Evolutionary conservation across 768 basidiomycete genomes (phyloP), one percentile per base, ranked within the genome.

Genomic region (Imleria badia): DNA sequence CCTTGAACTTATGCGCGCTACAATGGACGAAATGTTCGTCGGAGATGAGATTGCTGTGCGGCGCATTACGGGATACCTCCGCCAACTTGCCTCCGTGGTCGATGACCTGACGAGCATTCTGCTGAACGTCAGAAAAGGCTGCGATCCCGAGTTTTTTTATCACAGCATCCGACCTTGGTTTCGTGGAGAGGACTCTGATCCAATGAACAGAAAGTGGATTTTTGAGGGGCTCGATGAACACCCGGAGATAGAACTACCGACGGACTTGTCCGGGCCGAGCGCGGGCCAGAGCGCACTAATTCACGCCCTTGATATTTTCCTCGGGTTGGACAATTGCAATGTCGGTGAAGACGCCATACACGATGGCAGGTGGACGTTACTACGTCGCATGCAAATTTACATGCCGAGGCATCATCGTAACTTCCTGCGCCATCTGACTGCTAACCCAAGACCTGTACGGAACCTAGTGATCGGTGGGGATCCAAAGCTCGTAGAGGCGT

Each of bases 21-120:
- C 84, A 1, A 86, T 95, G 80, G 92, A 96, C 74, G 94, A 96
- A 69, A 78, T 86, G 29, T 95, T 94, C 77, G 82, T 95, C 38
- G 81, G 81, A 23, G 86, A 90, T 63, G 77, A 78, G 50, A 80
- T 83, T 8, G 85, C 86, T 42, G 69, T 83, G 45, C 78, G 77
- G 13, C 84, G 90, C 12, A 82, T 83, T 46, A 81, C 84, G 8
- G 64, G 70, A 11, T 93, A 88, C 70, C 81, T 98, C 33, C 66
- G 66, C 40, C 72, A 75, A n/a, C 78, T 97, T 46, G 79, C 83
- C 0, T 59, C 44, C 5, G 81, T 91, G 60, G 86, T 95, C 54
- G 76, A 83, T 42, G 81, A 83, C 8, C 75, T 97, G 19, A 76
- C 76, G 10, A 62, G 52, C 11, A 76, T 92, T 56, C 76, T 97